A percentile compares a stretch with the other conserved stretches of the same genome.
Conservation (phyloP, 768 basidiomycete species). For the Kwoniella pini region DNA sequence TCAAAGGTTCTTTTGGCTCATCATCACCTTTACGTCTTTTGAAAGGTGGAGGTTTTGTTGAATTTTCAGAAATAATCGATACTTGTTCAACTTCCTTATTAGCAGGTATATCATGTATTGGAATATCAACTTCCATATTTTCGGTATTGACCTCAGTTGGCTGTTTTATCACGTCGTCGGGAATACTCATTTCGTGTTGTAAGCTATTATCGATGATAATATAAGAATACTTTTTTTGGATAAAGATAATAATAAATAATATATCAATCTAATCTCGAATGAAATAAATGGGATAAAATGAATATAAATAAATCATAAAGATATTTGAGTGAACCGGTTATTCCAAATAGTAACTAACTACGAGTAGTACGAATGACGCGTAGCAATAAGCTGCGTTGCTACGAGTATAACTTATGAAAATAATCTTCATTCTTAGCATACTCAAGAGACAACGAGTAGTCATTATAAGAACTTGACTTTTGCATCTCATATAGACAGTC, state of each 20-base stretch:
- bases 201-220: no score
- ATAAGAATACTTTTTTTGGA: no score
- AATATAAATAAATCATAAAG: neutral
- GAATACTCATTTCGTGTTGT: neutral
- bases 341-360: neutral
- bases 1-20: conserved; percentile 27
- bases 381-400: no score
- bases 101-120: neutral
- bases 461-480: no score
- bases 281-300: conserved; percentile 9
- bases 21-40: conserved; percentile 1
- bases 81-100: neutral
- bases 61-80: no score
- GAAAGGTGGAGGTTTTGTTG: neutral
- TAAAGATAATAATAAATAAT: neutral
- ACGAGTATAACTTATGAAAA: no score
- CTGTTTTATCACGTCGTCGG: neutral
- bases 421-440: no score
- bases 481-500: no score
- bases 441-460: no score
- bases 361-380: conserved; percentile 2
- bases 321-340: neutral
- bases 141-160: neutral
- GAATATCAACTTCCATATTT: neutral
- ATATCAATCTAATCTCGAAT: neutral